These are phyloP conservation scores for Sutorius eximius DNA, from an alignment of 1,284 basidiomycete species.

Conservation along the genomic window DNA sequence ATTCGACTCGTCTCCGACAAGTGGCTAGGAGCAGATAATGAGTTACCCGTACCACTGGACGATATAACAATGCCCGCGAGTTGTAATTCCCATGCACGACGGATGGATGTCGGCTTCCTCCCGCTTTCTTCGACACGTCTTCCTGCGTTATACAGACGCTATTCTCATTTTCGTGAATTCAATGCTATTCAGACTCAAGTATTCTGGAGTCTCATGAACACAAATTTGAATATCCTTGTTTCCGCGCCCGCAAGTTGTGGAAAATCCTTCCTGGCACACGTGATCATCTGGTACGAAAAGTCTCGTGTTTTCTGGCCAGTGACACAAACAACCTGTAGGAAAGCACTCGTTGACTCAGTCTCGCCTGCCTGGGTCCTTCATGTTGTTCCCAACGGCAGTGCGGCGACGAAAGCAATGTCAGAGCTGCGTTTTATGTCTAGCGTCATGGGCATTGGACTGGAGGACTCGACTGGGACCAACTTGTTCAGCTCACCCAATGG, in stretches of 20 bases:
- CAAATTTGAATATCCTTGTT: slow-evolving; percentile 72
- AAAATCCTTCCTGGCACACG: slow-evolving; percentile 75
- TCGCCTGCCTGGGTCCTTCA: slow-evolving; percentile 54
- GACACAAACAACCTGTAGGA: slow-evolving; percentile 41
- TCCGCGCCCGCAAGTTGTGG: slow-evolving; percentile 83
- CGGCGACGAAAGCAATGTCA: slow-evolving; percentile 49
- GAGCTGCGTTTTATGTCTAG: slow-evolving; percentile 47
- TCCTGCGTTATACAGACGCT: slow-evolving; percentile 46
- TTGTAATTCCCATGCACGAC: slow-evolving; percentile 63
- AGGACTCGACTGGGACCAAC: slow-evolving; percentile 36
- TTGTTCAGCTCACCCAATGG: slow-evolving; percentile 37
- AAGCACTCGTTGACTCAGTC: slow-evolving; percentile 41
- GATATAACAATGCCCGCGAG: slow-evolving; percentile 74
- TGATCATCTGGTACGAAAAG: slow-evolving; percentile 65
- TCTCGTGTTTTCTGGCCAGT: not conserved
- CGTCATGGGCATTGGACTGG: slow-evolving; percentile 46
- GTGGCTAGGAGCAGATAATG: slow-evolving; percentile 92
- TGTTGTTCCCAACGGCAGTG: slow-evolving; percentile 51
- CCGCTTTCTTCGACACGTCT: slow-evolving; percentile 54
- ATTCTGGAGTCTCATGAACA: slow-evolving; percentile 82
- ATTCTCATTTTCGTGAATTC: slow-evolving; percentile 54
- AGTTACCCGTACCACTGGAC: slow-evolving; percentile 63
- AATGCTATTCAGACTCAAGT: slow-evolving; percentile 91
- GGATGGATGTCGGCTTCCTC: slow-evolving; percentile 85
- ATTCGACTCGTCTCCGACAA: slow-evolving; percentile 86